Percentiles rank a stretch among this genome's conserved stretches.
Conservation (phyloP, 2,329 filamentous ascomycete species). For the Diaporthe ilicicola region DNA sequence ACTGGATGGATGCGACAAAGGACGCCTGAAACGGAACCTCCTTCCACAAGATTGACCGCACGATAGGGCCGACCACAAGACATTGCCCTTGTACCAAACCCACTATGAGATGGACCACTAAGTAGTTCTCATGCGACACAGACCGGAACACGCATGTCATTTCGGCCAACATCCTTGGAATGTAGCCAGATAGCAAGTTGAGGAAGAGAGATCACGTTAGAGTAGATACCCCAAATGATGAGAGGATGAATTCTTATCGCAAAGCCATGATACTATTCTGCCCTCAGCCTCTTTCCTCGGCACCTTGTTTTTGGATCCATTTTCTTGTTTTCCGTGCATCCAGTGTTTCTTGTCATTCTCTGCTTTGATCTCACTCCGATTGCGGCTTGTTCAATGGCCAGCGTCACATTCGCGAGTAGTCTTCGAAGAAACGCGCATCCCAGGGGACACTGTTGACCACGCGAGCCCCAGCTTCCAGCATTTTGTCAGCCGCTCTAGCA, state of each 20-base stretch:
- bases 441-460: too few relatives aligned
- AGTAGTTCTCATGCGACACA: not conserved
- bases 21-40: not conserved
- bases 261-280: not conserved
- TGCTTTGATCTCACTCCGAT: too few relatives aligned
- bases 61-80: not conserved
- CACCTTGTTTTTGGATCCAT: too few relatives aligned
- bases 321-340: too few relatives aligned
- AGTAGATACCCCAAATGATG: conserved; percentile 28
- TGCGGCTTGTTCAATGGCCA: too few relatives aligned
- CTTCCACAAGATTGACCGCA: not conserved
- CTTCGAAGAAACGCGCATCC: too few relatives aligned
- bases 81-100: not conserved
- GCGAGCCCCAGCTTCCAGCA: too few relatives aligned
- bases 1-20: not conserved
- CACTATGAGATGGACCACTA: not conserved
- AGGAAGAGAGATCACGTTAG: conserved; percentile 14
- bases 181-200: not conserved
- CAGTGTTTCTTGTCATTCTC: too few relatives aligned
- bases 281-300: not conserved
- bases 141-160: not conserved
- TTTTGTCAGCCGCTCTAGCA: too few relatives aligned
- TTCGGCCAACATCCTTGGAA: not conserved
- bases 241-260: not conserved
- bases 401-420: too few relatives aligned